A percentile compares a stretch with the other conserved stretches of the same genome.
Evolutionary conservation across 306 rosid species (phyloP).

Genomic region (Dryas alaskensis): DNA sequence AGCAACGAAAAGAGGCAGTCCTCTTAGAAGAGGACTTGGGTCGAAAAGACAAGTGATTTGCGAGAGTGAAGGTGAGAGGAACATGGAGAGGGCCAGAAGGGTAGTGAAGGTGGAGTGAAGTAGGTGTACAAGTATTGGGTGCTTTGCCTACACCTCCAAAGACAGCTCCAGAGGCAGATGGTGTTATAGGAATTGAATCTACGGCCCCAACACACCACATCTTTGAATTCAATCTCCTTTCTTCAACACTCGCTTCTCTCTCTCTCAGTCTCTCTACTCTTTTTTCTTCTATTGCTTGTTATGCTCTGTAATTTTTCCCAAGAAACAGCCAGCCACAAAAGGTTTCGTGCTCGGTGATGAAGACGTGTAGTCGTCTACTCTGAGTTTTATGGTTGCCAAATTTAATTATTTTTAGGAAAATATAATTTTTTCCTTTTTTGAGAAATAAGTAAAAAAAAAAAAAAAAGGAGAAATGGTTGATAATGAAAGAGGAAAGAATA

Average conservation of each 20-base stretch:
- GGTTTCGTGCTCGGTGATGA: not conserved
- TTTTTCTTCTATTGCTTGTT: not conserved
- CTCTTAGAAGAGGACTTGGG: slow-evolving; percentile 27
- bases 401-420: not conserved
- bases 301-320: not conserved
- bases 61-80: slow-evolving; percentile 21
- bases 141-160: slow-evolving; percentile 14
- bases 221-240: not conserved
- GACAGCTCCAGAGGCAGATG: slow-evolving; percentile 10
- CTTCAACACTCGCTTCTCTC: slow-evolving; percentile 1
- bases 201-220: slow-evolving; percentile 44
- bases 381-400: not conserved
- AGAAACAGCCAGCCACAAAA: not conserved
- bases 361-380: not conserved
- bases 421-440: not conserved
- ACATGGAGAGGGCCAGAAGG: slow-evolving; percentile 30
- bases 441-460: not conserved
- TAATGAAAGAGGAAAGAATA: not conserved
- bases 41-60: slow-evolving; percentile 24
- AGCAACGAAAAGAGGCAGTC: slow-evolving; percentile 50
- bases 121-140: slow-evolving; percentile 1
- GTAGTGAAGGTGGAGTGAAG: slow-evolving; percentile 22
- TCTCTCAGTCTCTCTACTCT: not conserved
- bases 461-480: not conserved
- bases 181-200: slow-evolving; percentile 21